These are phyloP conservation scores for Venturia effusa DNA, from an alignment of 2,329 filamentous ascomycete genomes.

Conservation along the genomic window DNA sequence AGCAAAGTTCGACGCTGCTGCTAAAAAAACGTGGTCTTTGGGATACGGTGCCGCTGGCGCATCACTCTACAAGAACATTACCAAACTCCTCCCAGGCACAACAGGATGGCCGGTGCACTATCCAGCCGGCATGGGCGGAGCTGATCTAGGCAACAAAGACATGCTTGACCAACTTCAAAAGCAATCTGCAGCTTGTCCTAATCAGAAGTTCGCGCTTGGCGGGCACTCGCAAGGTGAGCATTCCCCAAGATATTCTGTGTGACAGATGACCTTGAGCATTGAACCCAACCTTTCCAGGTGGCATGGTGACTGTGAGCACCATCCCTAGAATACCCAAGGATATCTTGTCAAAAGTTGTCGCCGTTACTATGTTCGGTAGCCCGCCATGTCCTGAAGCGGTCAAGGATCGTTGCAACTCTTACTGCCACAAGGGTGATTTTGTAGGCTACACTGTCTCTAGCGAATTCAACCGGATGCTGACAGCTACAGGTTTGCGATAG, in stretches of 20 bases:
- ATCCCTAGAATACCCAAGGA: slow-evolving; percentile 3
- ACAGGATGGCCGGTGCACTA: slow-evolving; percentile 11
- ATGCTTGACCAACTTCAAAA: background rate
- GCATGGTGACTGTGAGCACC: slow-evolving; percentile 2
- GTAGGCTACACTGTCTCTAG: background rate
- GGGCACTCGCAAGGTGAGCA: slow-evolving; percentile 7
- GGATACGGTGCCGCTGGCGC: slow-evolving; percentile 11
- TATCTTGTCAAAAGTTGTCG: slow-evolving; percentile 4
- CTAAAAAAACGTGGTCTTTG: slow-evolving; percentile 3
- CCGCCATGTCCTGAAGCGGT: slow-evolving; percentile 7
- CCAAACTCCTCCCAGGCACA: background rate
- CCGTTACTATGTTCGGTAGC: slow-evolving; percentile 9
- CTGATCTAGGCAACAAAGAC: background rate
- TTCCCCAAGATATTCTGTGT: background rate
- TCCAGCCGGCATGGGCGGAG: slow-evolving; percentile 4
- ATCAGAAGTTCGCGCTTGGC: slow-evolving; percentile 7
- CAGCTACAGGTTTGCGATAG: background rate
- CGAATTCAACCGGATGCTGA: background rate
- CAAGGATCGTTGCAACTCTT: background rate
- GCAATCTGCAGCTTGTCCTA: slow-evolving; percentile 3
- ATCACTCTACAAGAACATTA: slow-evolving; percentile 9
- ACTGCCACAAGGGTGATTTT: slow-evolving; percentile 8
- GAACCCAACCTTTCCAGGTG: background rate
- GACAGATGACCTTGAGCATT: background rate
- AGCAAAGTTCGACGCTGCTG: slow-evolving; percentile 5